These are phyloP conservation scores for Parastagonospora avenae DNA, from an alignment of 2,329 filamentous ascomycete genomes.

Conservation along the genomic window DNA sequence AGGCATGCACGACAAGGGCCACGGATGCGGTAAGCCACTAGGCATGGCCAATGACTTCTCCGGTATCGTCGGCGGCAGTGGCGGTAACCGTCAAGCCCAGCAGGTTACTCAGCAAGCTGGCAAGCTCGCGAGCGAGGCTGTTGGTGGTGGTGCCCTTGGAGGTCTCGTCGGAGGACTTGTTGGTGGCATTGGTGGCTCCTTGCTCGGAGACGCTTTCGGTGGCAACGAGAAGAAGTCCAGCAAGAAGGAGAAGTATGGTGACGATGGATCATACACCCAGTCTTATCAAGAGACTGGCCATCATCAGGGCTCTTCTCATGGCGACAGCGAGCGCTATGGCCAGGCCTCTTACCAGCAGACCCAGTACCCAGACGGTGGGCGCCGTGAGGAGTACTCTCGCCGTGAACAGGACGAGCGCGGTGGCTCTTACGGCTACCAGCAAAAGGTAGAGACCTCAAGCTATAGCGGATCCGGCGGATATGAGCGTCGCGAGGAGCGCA, in stretches of 20 bases:
- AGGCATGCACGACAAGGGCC: slow-evolving; percentile 80
- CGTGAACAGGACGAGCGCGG: slow-evolving; percentile 60
- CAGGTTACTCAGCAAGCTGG: slow-evolving; percentile 48
- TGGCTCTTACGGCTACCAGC: slow-evolving; percentile 61
- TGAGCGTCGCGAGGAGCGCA: slow-evolving; percentile 63
- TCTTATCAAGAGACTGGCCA: slow-evolving; percentile 67
- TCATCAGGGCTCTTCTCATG: slow-evolving; percentile 43
- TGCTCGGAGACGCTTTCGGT: slow-evolving; percentile 67
- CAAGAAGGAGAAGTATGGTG: slow-evolving; percentile 58
- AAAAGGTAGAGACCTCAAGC: slow-evolving; percentile 61
- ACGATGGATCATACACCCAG: slow-evolving; percentile 67
- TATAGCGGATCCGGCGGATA: slow-evolving; percentile 58
- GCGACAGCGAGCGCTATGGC: slow-evolving; percentile 59
- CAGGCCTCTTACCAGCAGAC: slow-evolving; percentile 67
- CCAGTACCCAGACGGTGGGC: slow-evolving; percentile 62
- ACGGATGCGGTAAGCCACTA: slow-evolving; percentile 82
- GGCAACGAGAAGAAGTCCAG: slow-evolving; percentile 60
- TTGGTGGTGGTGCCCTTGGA: slow-evolving; percentile 69
- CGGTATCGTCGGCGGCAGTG: slow-evolving; percentile 44
- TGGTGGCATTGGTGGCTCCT: slow-evolving; percentile 60
- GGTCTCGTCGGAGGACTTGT: slow-evolving; percentile 74
- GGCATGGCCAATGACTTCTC: slow-evolving; percentile 69
- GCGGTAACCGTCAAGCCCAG: slow-evolving; percentile 47
- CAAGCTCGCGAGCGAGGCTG: slow-evolving; percentile 63
- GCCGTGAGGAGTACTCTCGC: slow-evolving; percentile 64